Evolutionary conservation across 805 yeast genomes (phyloP).

Genomic region (Suhomyces pyralidae): DNA sequence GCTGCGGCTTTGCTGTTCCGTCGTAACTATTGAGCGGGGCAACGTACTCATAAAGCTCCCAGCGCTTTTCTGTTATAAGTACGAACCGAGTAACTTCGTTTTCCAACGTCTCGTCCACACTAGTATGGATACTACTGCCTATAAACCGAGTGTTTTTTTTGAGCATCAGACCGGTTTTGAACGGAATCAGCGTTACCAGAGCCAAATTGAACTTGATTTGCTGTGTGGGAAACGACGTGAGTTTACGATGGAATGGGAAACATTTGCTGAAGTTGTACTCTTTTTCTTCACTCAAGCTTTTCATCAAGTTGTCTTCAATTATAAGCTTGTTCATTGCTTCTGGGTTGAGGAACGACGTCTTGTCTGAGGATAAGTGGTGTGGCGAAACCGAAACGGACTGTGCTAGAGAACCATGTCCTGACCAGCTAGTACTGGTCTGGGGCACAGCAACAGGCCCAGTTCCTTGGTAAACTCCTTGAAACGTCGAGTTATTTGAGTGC

Average conservation of each 20-base stretch:
- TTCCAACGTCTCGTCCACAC: conserved; percentile 33
- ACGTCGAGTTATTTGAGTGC: neutral
- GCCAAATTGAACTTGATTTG: conserved; percentile 39
- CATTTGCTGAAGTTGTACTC: conserved; percentile 73
- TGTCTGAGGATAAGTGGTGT: neutral
- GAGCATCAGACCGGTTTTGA: conserved; percentile 20
- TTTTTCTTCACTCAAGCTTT: conserved; percentile 36
- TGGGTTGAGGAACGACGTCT: conserved; percentile 8
- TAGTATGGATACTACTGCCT: conserved; percentile 30
- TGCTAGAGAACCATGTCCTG: neutral
- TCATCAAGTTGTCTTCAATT: conserved; percentile 18
- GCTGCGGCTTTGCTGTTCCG: conserved; percentile 38
- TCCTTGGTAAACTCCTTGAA: neutral
- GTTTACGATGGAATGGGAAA: conserved; percentile 76
- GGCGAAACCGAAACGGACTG: conserved; percentile 1
- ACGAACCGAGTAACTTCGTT: conserved; percentile 65
- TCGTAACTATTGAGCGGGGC: conserved; percentile 42
- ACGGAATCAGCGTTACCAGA: conserved; percentile 17
- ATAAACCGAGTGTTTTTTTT: conserved; percentile 28
- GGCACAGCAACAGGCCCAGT: neutral
- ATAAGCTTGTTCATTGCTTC: conserved; percentile 6
- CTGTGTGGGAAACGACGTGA: conserved; percentile 51
- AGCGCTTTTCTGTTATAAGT: conserved; percentile 60
- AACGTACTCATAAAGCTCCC: conserved; percentile 65
- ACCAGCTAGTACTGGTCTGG: neutral